These are phyloP conservation scores for Zygosaccharomyces gambellarensis DNA, from an alignment of 805 yeast species.

Conservation along the genomic window DNA sequence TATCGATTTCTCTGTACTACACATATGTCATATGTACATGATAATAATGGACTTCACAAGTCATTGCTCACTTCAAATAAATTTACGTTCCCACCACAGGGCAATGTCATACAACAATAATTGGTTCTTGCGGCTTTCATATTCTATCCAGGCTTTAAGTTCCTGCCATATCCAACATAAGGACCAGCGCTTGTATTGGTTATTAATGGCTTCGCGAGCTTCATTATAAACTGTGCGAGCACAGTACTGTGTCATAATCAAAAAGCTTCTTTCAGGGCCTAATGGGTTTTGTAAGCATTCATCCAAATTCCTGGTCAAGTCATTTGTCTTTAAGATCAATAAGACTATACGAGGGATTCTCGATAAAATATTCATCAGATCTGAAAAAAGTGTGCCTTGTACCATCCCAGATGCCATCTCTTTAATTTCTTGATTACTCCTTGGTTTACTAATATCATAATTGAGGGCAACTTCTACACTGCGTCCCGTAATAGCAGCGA, in stretches of 20 bases:
- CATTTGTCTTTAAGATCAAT: slow-evolving; percentile 87
- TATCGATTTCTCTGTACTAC: background rate
- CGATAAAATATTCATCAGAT: slow-evolving; percentile 73
- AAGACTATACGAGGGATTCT: slow-evolving; percentile 81
- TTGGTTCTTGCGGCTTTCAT: slow-evolving; percentile 28
- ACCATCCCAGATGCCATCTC: slow-evolving; percentile 61
- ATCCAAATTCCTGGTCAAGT: slow-evolving; percentile 82
- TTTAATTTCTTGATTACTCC: slow-evolving; percentile 59
- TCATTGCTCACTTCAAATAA: background rate
- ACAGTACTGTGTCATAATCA: slow-evolving; percentile 87
- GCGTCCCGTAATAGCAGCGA: slow-evolving; percentile 93
- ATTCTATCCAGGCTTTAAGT: slow-evolving; percentile 25
- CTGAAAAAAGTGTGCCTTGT: slow-evolving; percentile 60
- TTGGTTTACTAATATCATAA: slow-evolving; percentile 51
- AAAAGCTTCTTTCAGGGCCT: slow-evolving; percentile 82
- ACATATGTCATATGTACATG: slow-evolving; percentile 11
- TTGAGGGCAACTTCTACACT: slow-evolving; percentile 71
- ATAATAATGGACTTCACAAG: slow-evolving; percentile 5
- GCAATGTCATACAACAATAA: slow-evolving; percentile 28
- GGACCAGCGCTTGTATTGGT: slow-evolving; percentile 22
- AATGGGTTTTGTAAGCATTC: slow-evolving; percentile 75
- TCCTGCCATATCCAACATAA: slow-evolving; percentile 24
- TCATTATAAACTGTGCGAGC: slow-evolving; percentile 75
- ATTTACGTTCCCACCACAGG: slow-evolving; percentile 27
- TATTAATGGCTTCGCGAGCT: slow-evolving; percentile 39